A percentile compares a stretch with the other conserved stretches of the same genome.
Evolutionary conservation across 2,329 filamentous ascomycete species (phyloP).

Genomic region (Sclerotinia minor): DNA sequence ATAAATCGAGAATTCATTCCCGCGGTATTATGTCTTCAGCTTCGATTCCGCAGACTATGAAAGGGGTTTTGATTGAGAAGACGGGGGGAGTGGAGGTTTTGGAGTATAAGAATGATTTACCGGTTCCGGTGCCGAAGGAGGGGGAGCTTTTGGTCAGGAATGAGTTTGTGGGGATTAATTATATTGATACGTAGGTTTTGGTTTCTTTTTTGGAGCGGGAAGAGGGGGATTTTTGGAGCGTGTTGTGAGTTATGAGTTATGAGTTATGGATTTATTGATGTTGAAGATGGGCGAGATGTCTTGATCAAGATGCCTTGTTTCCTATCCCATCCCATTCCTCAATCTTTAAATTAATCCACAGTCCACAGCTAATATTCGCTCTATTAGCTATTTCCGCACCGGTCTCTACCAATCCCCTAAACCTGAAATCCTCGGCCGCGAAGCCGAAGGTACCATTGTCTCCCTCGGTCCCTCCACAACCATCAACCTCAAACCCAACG

Average conservation of each 20-base stretch:
- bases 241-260: neutral
- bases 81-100: constrained; percentile 74
- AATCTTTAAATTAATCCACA: neutral
- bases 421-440: constrained; percentile 77
- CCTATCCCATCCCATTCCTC: neutral
- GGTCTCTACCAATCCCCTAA: constrained; percentile 74
- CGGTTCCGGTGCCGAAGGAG: constrained; percentile 65
- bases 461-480: constrained; percentile 55
- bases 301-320: neutral
- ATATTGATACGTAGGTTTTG: constrained; percentile 69
- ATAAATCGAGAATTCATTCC: neutral
- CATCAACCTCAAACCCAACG: constrained; percentile 59
- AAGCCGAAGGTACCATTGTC: constrained; percentile 72
- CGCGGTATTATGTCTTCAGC: constrained; percentile 25
- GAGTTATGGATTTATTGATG: neutral
- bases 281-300: neutral
- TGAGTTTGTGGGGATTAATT: constrained; percentile 79
- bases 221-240: neutral
- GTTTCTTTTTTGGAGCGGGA: neutral
- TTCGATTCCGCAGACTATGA: constrained; percentile 45
- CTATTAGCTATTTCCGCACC: constrained; percentile 74
- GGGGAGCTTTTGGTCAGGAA: constrained; percentile 80
- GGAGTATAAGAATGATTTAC: constrained; percentile 67
- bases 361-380: neutral
- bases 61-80: constrained; percentile 70